Percentiles rank a stretch among this genome's conserved stretches.
phyloP scores from a whole-genome alignment of 371 early-diverging fungal genomes.

The Mortierella sp. region DNA sequence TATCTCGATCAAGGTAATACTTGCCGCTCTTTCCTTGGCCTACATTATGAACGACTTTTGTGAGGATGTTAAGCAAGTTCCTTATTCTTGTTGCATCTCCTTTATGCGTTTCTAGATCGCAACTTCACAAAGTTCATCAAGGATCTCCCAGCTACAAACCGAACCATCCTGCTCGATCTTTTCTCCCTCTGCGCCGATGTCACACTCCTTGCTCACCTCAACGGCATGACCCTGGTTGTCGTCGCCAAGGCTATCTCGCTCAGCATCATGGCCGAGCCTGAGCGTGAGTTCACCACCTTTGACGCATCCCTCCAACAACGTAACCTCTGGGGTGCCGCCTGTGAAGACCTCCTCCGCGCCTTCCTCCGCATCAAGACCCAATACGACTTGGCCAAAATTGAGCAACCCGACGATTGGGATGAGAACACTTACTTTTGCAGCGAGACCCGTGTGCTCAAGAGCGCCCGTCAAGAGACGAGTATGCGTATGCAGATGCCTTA shows the following conservation, averaged over 20 bases:
- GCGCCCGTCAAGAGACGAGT: slow-evolving; percentile 38
- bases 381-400: slow-evolving; percentile 50
- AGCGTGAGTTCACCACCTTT: slow-evolving; percentile 48
- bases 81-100: not conserved
- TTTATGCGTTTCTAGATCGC: slow-evolving; percentile 22
- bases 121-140: slow-evolving; percentile 42
- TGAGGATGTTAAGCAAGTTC: too few species aligned
- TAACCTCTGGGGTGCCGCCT: slow-evolving; percentile 52
- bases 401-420: slow-evolving; percentile 51
- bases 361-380: slow-evolving; percentile 55
- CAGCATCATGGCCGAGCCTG: slow-evolving; percentile 55
- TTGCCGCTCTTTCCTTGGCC: not conserved
- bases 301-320: slow-evolving; percentile 55
- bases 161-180: slow-evolving; percentile 52
- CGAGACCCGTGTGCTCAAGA: slow-evolving; percentile 48
- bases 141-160: slow-evolving; percentile 44
- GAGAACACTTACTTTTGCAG: slow-evolving; percentile 54
- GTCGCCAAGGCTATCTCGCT: slow-evolving; percentile 56
- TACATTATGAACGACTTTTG: not conserved
- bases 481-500: slow-evolving; percentile 21
- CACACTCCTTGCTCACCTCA: slow-evolving; percentile 47
- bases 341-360: slow-evolving; percentile 51
- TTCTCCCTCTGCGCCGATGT: slow-evolving; percentile 58
- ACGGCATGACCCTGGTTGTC: slow-evolving; percentile 47
- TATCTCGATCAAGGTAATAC: slow-evolving; percentile 48